Evolutionary conservation across 73 alveolate species (phyloP).

Genomic region (Blepharisma japonicum): DNA sequence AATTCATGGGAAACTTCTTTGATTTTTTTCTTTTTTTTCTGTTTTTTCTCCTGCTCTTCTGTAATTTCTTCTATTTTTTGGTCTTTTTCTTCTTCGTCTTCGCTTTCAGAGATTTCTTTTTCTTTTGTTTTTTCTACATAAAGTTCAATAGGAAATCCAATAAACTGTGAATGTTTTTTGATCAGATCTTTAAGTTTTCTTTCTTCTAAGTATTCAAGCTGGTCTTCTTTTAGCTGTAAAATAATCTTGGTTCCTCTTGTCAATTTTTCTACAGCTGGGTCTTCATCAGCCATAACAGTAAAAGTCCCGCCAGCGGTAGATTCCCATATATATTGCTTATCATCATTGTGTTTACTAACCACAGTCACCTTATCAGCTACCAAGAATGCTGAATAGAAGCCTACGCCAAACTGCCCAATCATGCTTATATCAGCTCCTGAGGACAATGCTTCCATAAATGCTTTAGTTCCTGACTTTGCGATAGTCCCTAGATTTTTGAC

Average conservation of each 20-base stretch:
- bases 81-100: constrained; percentile 89
- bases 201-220: constrained; percentile 97
- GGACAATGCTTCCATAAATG: constrained; percentile 98
- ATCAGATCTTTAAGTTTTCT: constrained; percentile 95
- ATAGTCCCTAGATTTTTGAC: constrained; percentile 98
- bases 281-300: constrained; percentile 86
- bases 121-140: constrained; percentile 95
- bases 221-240: constrained; percentile 96
- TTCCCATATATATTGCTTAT: constrained; percentile 97
- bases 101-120: constrained; percentile 96
- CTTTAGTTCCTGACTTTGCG: constrained; percentile 99
- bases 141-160: constrained; percentile 98
- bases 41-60: constrained; percentile 84
- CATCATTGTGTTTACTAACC: constrained; percentile 88
- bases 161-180: constrained; percentile 98
- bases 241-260: constrained; percentile 96
- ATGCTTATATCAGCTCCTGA: constrained; percentile 99
- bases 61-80: constrained; percentile 68
- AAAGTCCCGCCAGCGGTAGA: constrained; percentile 97
- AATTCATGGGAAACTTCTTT: constrained; percentile 98
- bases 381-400: constrained; percentile 98
- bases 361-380: constrained; percentile 97
- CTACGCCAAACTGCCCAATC: constrained; percentile 99
- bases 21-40: constrained; percentile 95
- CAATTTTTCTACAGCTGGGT: constrained; percentile 68